Conservation (phyloP, 192 early-diverging fungal species). For the Coemansia sp. region DNA sequence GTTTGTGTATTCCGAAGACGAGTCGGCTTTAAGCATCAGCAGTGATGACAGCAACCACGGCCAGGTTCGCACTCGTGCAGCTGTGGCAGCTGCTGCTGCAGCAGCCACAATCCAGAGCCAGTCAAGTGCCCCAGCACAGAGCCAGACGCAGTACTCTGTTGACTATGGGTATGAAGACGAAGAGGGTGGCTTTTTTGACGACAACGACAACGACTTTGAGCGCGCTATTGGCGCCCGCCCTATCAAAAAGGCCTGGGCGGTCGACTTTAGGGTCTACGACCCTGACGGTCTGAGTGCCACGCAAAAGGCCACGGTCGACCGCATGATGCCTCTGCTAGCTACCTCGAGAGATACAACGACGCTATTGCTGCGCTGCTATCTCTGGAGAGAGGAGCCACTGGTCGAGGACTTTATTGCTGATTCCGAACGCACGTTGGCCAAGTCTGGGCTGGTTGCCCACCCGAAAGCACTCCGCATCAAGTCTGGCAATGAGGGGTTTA, state of each 20-base stretch:
- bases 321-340: slow-evolving; percentile 41
- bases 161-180: slow-evolving; percentile 23
- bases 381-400: slow-evolving; percentile 50
- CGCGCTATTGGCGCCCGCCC: slow-evolving; percentile 10
- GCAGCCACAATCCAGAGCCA: not conserved
- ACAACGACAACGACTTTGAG: slow-evolving; percentile 30
- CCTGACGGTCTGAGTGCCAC: slow-evolving; percentile 26
- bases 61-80: not conserved
- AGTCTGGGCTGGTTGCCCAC: slow-evolving; percentile 22
- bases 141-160: slow-evolving; percentile 23
- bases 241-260: slow-evolving; percentile 41
- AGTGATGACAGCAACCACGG: not conserved
- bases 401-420: slow-evolving; percentile 45
- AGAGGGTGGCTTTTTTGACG: slow-evolving; percentile 26
- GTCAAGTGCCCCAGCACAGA: slow-evolving; percentile 1
- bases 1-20: slow-evolving; percentile 40
- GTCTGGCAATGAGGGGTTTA: slow-evolving; percentile 54
- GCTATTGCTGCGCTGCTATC: slow-evolving; percentile 39
- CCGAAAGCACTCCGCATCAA: slow-evolving; percentile 15
- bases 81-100: not conserved
- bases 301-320: slow-evolving; percentile 25
- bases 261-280: slow-evolving; percentile 40
- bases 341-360: slow-evolving; percentile 34
- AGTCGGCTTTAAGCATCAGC: slow-evolving; percentile 1
- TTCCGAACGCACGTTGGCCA: slow-evolving; percentile 31